Base-by-base conservation (phyloP, 106 monocot genomes). In the Xerophyta viscosa region DNA sequence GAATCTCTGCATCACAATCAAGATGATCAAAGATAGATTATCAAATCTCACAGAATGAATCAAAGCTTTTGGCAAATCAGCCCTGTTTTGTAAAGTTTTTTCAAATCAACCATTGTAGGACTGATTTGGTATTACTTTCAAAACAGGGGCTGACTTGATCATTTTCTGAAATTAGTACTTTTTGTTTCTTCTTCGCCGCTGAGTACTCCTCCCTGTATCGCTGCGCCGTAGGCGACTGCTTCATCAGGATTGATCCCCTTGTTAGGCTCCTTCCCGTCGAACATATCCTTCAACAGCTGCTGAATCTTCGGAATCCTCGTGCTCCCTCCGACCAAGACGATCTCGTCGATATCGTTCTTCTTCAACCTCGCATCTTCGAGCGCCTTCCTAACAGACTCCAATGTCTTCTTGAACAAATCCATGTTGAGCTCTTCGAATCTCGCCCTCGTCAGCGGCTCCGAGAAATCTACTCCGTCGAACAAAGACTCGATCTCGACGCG, bases 231-330 rank as follows among this genome's bases (percentile, higher is more conserved):
- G 10, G 68, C 68, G 23, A 75, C 68, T 0, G 68, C 75, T 26
- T 75, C 75, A 52, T 68, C 75, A n/a, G n/a, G n/a, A n/a, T n/a
- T n/a, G n/a, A n/a, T n/a, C 7, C 71, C 71, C 19, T 77, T 77
- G 66, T 62, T 71, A 22, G 66, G 71, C 61, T 77, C 77, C 48
- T 71, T 77, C 1, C 77, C 77, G 28, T 66, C 61, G 24, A 77
- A 77, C 50, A 51, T 50, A 8, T 67, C 71, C 54, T 66, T 71
- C 19, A 77, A 46, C 24, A 71, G 66, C 50, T 77, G 65, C 55
- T 77, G 77, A 14, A 77, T 66, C 49, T 71, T 77, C 2, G 77
- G 77, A 48, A 77, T 71, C 22, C 77, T 71, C 14, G 71, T 77
- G 51, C 71, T 71, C 24, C 77, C 71, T 17, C 77, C 77, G 27